Evolutionary conservation across 768 basidiomycete species (phyloP).

Genomic region (Lepiota brunneoincarnata): DNA sequence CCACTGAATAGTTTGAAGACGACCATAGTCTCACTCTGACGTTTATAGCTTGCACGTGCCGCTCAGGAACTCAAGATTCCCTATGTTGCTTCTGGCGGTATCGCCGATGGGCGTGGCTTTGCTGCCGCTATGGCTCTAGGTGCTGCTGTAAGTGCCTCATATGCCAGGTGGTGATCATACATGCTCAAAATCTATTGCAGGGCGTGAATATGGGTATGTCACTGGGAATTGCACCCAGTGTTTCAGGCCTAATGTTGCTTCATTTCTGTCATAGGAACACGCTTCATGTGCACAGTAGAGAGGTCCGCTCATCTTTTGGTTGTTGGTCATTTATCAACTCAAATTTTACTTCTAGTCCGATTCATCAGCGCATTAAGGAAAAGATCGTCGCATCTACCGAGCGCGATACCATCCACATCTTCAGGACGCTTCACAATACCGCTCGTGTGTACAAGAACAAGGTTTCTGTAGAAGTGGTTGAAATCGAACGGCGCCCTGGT

Average conservation of each 20-base stretch:
- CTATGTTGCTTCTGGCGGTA: conserved; percentile 88
- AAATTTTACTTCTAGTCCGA: conserved; percentile 46
- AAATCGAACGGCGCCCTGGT: conserved; percentile 73
- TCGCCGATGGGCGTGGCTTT: conserved; percentile 83
- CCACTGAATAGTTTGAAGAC: conserved; percentile 1
- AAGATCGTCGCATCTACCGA: conserved; percentile 84
- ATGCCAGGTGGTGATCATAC: not conserved
- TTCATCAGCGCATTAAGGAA: conserved; percentile 88
- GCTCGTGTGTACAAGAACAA: conserved; percentile 87
- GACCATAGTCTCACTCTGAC: not conserved
- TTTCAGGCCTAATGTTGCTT: conserved; percentile 8
- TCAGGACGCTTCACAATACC: conserved; percentile 82
- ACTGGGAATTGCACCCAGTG: conserved; percentile 17
- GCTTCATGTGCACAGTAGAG: conserved; percentile 92
- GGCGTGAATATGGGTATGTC: conserved; percentile 79
- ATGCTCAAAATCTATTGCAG: conserved; percentile 29
- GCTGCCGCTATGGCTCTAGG: conserved; percentile 81
- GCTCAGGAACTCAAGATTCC: conserved; percentile 81
- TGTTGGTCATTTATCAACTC: conserved; percentile 71
- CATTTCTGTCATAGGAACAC: conserved; percentile 48
- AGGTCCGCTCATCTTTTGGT: conserved; percentile 37
- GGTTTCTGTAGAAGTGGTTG: conserved; percentile 81
- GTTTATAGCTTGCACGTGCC: conserved; percentile 73
- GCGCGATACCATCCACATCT: conserved; percentile 84
- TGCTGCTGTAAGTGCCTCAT: conserved; percentile 54